Base-by-base conservation (phyloP, 2,329 filamentous ascomycete genomes). In the Bisporella sp. region DNA sequence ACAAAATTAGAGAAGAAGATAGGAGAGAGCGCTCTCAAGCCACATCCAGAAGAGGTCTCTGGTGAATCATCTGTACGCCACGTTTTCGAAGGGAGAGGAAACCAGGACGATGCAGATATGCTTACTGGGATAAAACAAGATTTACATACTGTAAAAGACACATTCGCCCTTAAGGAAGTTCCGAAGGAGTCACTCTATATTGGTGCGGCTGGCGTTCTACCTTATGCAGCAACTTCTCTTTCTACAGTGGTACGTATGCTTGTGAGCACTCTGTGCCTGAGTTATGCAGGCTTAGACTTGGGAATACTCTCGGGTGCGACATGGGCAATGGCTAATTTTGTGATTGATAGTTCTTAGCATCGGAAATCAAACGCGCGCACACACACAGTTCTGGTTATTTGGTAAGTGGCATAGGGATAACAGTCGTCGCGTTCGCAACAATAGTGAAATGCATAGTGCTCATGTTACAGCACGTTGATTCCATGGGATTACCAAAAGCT, bases 221-320 rank as follows among this genome's bases (percentile, higher is more conserved):
- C 93, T 43, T 96, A 96, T 69, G 73, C 95, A 7, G 87, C 77
- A 41, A 96, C 91, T 4, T 95, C 90, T 0, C 64, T 91, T 3
- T 81, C 87, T 33, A 96, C 91, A 1, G 77, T 95, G 48, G 35
- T 37, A 37, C n/a, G 35, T n/a, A 21, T 21, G 21, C 21, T 21
- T 21, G 21, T 37, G 8, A 37, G 35, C n/a, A n/a, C 4, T 37
- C 35, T n/a, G 35, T n/a, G 35, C 8, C 35, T 4, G 35, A 8
- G n/a, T 21, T 21, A 21, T 21, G 21, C 21, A 21, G 21, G 21
- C 21, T 21, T 21, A 21, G 21, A 21, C 21, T 21, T 21, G 21
- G 21, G 21, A 21, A 21, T 21, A 21, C 21, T 37, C 35, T 37
- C n/a, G 35, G 8, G 35, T 37, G 35, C 4, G 8, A 9, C 8